Base-by-base conservation (phyloP, 1,284 basidiomycete genomes). In the Sporisorium sorghi region DNA sequence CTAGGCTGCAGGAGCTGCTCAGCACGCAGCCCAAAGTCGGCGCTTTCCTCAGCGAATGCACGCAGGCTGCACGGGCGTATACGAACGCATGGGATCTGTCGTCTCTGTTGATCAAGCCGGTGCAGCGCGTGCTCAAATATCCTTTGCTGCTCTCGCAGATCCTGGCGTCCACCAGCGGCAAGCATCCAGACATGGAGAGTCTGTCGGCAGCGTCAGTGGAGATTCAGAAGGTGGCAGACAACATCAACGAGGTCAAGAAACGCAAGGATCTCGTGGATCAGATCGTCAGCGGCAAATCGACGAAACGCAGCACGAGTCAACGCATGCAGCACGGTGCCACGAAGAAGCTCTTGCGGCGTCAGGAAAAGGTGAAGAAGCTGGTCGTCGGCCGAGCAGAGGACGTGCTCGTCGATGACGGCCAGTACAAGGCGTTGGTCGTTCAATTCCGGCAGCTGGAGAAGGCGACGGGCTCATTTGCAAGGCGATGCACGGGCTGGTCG, bases 61-160 rank as follows among this genome's bases (percentile, higher is more conserved):
- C 82, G 23, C 83, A 78, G 48, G 66, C 68, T 14, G 81, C 83
- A n/a, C 74, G 81, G 9, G 52, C 65, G 19, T 72, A 83, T 17
- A 85, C 93, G 0, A 92, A 94, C 79, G 93, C 94, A 1, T 97
- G 94, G 95, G 94, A 97, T 84, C 89, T 97, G 46, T 88, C 92
- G 8, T 96, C 93, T 1, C 88, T 97, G 66, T 90, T 97, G 65
- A 97, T 94, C 85, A 86, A 86, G 67, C 85, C 85, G 3, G 85
- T 86, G 2, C 85, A 86, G 71, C 82, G 85, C 6, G 83, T 84
- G 39, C 81, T 83, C 76, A 97, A 96, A 84, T 97, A 97, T 83
- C 91, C 94, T 0, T 88, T 97, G 12, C 89, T 97, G 19, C 89
- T 97, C 39, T 86, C 86, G 19, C 90, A 93, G 52, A 90, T 97